Percentiles rank a stretch among this genome's conserved stretches.
Evolutionary conservation across 257 asterid genomes (phyloP).

Genomic region (Capsicum baccatum): DNA sequence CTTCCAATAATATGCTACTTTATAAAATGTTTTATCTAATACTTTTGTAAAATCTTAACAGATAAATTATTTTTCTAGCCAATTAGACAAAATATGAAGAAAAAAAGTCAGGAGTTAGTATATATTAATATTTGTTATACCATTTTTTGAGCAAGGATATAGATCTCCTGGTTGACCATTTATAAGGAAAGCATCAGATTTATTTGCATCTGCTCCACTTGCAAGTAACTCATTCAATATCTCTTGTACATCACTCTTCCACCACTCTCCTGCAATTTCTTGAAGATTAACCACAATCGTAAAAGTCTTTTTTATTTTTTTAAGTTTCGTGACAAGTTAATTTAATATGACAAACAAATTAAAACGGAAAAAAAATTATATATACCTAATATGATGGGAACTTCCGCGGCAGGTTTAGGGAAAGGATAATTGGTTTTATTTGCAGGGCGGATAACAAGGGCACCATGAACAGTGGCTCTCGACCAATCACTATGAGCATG

Average conservation of each 20-base stretch:
- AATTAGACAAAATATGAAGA: neutral
- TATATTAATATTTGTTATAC: slow-evolving; percentile 30
- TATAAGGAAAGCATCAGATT: slow-evolving; percentile 61
- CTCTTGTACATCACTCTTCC: slow-evolving; percentile 51
- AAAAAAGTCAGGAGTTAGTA: neutral
- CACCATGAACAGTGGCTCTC: slow-evolving; percentile 41
- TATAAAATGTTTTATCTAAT: too few relatives aligned
- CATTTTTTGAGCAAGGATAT: slow-evolving; percentile 57
- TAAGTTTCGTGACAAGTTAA: neutral
- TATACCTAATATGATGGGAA: slow-evolving; percentile 32
- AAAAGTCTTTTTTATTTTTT: too few relatives aligned
- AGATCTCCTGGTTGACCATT: slow-evolving; percentile 73
- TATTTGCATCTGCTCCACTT: slow-evolving; percentile 53
- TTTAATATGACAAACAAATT: neutral
- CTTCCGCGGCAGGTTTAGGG: slow-evolving; percentile 29
- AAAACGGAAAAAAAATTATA: neutral
- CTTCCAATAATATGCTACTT: too few relatives aligned
- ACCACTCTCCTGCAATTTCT: slow-evolving; percentile 56
- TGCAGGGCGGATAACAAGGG: slow-evolving; percentile 32
- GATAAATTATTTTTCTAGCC: neutral
- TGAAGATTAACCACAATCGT: too few relatives aligned
- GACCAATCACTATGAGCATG: slow-evolving; percentile 50
- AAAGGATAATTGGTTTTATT: slow-evolving; percentile 27
- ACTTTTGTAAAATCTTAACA: too few relatives aligned
- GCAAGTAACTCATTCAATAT: slow-evolving; percentile 42